Base-by-base conservation (phyloP, 805 yeast species). In the Yamadazyma ubonensis region DNA sequence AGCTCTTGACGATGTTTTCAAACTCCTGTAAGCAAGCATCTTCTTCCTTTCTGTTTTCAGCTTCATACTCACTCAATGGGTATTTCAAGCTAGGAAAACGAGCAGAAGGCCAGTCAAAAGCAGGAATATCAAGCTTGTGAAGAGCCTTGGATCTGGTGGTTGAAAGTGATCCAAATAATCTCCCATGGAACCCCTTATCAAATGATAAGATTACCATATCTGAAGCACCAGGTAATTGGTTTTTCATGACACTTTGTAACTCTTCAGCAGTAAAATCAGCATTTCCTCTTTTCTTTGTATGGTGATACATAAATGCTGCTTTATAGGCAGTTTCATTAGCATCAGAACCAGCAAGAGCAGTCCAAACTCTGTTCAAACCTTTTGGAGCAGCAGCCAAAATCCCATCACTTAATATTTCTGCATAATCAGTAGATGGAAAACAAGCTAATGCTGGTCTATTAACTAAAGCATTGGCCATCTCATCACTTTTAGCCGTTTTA, bases 251-350 rank as follows among this genome's bases (percentile, higher is more conserved):
- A 5, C 76, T 64, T 0, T 51, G 41, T 46, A 72, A 57, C 48
- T 76, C 80, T 50, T 72, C 77, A 12, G 46, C 49, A 1, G 75
- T 55, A 53, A 76, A 76, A 29, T 65, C 71, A 38, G 56, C 52
- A 2, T 57, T 50, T 20, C 77, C 79, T 58, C 87, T 73, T 46
- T 63, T 66, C 48, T 73, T 70, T 21, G 78, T 72, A 49, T 75
- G 79, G 57, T 73, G 78, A 57, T 75, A 78, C 76, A 81, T 79
- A 55, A 79, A 79, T 1, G 84, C 86, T 11, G 87, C 87, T 52
- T 81, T 81, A 61, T 71, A 79, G 1, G 87, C 87, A 44, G 80
- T 70, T 56, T 81, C 87, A 49, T 81, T 81, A 39, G 86, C 86
- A 58, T 76, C 80, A 2, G 86, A 79, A 34, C 87, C 86, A 12